Evolutionary conservation across 352 stramenopile species (phyloP), one percentile per base, ranked within the genome.

Genomic region (Phytophthora capsici): DNA sequence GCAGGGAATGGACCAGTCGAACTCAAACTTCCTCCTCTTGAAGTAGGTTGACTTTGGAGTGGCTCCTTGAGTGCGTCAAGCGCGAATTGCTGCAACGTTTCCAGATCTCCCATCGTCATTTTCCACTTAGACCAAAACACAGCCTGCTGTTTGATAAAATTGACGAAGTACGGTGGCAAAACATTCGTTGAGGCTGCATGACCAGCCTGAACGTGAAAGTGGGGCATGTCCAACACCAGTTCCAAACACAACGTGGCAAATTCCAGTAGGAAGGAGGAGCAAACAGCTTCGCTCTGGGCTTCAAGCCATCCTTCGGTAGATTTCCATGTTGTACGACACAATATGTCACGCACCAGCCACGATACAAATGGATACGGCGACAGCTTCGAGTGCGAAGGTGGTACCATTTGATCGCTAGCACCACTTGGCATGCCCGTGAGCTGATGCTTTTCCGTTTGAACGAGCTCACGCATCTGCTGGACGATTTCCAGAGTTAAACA

Each of bases 121-220:
- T 84, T 90, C 84, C 84, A 94, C 38, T 90, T 91, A 3, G 68
- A 50, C 86, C 86, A 94, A 41, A 94, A 74, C 4, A 56, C 22
- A 1, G 72, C 67, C 63, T 93, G 86, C 51, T 93, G 86, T 41
- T 93, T 94, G 41, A 94, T 86, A 47, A 94, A 94, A 46, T 94
- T 94, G 20, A 94, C 80, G 48, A 94, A 93, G 56, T 94, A 94
- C 23, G 86, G 86, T 12, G 86, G 86, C 38, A 94, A 59, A 12
- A 87, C 84, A 51, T 91, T 93, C 17, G 66, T 80, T 7, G 86
- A 90, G 0, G 74, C 70, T 20, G 82, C 68, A 43, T 80, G 75
- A 10, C 69, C 64, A 30, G 78, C 75, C 10, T 72, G 45, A 9
- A 80, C 54, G 46, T 86, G 74, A 47, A 93, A 94, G 37, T 93